Percentiles rank a stretch among this genome's conserved stretches.
These are phyloP conservation scores for Xerocomus brunneocitrinus DNA, from an alignment of 768 basidiomycete genomes.

Conservation along the genomic window DNA sequence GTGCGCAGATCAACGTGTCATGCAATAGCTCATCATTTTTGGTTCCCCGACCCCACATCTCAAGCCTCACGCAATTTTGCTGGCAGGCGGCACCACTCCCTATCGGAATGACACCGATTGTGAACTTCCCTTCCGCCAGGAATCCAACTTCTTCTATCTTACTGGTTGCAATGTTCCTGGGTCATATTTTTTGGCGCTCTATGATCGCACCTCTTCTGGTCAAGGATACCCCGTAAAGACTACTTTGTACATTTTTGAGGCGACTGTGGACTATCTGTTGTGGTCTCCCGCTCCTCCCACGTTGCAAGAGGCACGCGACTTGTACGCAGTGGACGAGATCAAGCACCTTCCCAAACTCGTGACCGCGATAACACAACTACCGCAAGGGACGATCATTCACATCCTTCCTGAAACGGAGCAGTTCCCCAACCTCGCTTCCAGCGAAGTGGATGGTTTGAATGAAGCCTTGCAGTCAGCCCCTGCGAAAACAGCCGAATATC, in stretches of 20 bases:
- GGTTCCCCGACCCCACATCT: background rate
- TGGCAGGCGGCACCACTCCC: constrained; percentile 58
- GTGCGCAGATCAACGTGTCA: background rate
- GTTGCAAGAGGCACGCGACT: constrained; percentile 47
- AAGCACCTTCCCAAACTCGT: constrained; percentile 46
- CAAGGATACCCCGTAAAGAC: constrained; percentile 37
- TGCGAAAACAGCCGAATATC: constrained; percentile 37
- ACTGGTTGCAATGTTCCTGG: constrained; percentile 74
- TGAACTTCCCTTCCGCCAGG: constrained; percentile 67
- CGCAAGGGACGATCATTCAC: constrained; percentile 59
- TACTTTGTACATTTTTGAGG: constrained; percentile 76
- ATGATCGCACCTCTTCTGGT: constrained; percentile 34
- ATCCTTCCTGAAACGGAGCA: constrained; percentile 44
- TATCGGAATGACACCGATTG: constrained; percentile 84
- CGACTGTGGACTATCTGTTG: constrained; percentile 69
- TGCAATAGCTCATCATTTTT: background rate
- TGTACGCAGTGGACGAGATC: constrained; percentile 59
- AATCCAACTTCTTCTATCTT: constrained; percentile 88
- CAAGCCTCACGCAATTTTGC: constrained; percentile 65
- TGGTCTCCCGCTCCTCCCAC: constrained; percentile 87
- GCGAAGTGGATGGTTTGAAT: constrained; percentile 7
- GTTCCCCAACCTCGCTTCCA: constrained; percentile 14
- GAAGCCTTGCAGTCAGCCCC: background rate
- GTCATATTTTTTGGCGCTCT: constrained; percentile 60
- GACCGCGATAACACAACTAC: constrained; percentile 41